Base-by-base conservation (phyloP, 208 protist genomes). In the Herpetomonas samuelpessoai region DNA sequence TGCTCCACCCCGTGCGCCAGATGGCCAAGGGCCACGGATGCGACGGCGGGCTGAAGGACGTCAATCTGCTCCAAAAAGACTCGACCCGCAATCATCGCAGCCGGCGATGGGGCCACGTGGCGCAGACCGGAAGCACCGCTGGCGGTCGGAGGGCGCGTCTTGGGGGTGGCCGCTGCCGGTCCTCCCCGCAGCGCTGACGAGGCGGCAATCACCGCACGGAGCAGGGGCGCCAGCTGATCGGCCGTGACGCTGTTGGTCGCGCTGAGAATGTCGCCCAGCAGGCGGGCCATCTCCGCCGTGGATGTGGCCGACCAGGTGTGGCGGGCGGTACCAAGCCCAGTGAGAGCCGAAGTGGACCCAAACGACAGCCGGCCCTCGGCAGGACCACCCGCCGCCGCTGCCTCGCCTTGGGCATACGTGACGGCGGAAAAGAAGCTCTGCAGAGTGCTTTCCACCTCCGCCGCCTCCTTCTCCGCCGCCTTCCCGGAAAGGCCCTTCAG, bases 251-350 rank as follows among this genome's bases (percentile, higher is more conserved):
- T 38, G n/a, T 61, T 24, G 1, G 79, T 91, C 19, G 65, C 56
- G 22, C 19, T 50, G 4, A 91, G 63, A 44, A 91, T 58, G 47
- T 91, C 83, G 16, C 31, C 16, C 12, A 91, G 65, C 59, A 91
- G 29, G 44, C 66, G 61, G 28, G 67, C 83, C 79, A 86, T 86
- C 74, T 86, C 79, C 2, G 38, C 53, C 28, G 68, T 68, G 45
- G 63, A 74, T 19, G 69, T 65, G n/a, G 61, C 46, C 2, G 65
- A 79, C n/a, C 71, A 65, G 1, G n/a, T 31, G 12, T 25, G 21
- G 2, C 1, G 24, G 1, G 61, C 14, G 18, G 27, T 21, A 26
- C 49, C 50, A 55, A 21, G 3, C 3, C 35, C 39, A 19, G 3
- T 39, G 24, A 24, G 47, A 25, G 9, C 14, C 10, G 47, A 21